Base-by-base conservation (phyloP, 2,329 filamentous ascomycete species). In the Cercospora sp. region DNA sequence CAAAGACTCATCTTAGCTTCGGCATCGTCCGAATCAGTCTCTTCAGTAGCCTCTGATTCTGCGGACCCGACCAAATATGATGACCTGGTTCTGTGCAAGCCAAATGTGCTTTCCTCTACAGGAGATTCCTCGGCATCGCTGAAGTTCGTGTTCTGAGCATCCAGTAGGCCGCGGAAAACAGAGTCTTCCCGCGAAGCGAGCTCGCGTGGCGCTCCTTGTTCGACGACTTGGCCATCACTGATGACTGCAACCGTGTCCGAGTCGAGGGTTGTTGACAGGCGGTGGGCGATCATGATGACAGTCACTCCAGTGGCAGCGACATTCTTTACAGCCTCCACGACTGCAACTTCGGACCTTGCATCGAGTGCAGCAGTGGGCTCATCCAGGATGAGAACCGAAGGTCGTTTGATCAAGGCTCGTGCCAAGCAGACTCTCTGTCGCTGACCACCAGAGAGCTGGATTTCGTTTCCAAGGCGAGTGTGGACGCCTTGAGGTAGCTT, bases 171-270 rank as follows among this genome's bases (percentile, higher is more conserved):
- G n/a, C 70, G 67, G 63, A 77, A 77, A 16, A 75, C 67, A 1
- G 74, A 72, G 5, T 70, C 70, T 13, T 66, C 59, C 5, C 51
- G 39, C 0, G 89, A 79, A 16, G 62, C 62, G 70, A 91, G 79
- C 69, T 88, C 85, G 6, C 82, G 79, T 73, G 91, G 88, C n/a
- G 83, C 83, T 12, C 90, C 89, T 66, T 82, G 80, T 76, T 91
- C 88, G 0, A 87, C 80, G 26, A 90, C 85, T n/a, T 78, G 85
- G 30, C 89, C 87, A 67, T 90, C 86, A 13, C 89, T 89, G 64
- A 94, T 86, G 1, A 94, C 90, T 71, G 91, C 92, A 39, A 94
- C 93, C n/a, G 89, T 82, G 76, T 94, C 89, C 0, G 92, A 90
- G 71, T 93, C 90, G 76, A 91, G 90, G 13, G 94, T 89, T 2